phyloP scores from a whole-genome alignment of 202 grass and related monocot species.

The Bolboschoenoplectus hybrid region DNA sequence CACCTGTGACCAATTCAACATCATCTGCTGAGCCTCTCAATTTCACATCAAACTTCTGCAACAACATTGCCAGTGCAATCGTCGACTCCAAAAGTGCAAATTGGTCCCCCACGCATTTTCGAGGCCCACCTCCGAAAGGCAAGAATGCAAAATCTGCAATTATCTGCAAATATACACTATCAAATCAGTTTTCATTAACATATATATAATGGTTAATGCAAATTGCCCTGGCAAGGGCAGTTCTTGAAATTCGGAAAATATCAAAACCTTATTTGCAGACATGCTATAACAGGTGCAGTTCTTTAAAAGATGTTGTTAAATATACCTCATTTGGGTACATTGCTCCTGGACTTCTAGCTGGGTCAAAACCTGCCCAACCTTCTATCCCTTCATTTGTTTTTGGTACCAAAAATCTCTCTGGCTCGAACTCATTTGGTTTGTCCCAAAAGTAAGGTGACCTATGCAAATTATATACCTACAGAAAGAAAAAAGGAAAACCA shows the following conservation, averaged over 20 bases:
- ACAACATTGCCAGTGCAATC: slow-evolving; percentile 61
- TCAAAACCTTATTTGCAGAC: not conserved
- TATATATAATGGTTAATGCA: slow-evolving; percentile 8
- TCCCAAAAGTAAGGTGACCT: slow-evolving; percentile 95
- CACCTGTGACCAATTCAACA: slow-evolving; percentile 88
- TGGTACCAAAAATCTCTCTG: slow-evolving; percentile 77
- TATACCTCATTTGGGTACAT: slow-evolving; percentile 89
- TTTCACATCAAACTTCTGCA: slow-evolving; percentile 76
- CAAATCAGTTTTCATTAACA: slow-evolving; percentile 7
- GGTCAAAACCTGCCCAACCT: slow-evolving; percentile 94
- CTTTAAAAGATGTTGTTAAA: slow-evolving; percentile 1
- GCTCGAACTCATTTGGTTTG: slow-evolving; percentile 79
- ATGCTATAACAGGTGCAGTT: not conserved
- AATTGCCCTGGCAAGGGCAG: not conserved
- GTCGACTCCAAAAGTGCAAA: slow-evolving; percentile 87
- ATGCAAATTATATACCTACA: slow-evolving; percentile 88
- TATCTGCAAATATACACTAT: slow-evolving; percentile 47
- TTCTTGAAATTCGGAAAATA: not conserved
- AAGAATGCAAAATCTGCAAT: slow-evolving; percentile 91
- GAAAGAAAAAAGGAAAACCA: slow-evolving; percentile 13
- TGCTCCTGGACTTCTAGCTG: slow-evolving; percentile 67
- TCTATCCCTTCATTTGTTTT: slow-evolving; percentile 69
- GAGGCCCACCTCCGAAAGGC: slow-evolving; percentile 82
- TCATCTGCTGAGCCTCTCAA: slow-evolving; percentile 75
- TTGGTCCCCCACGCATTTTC: slow-evolving; percentile 84